These are phyloP conservation scores for Cyberlindnera sargentensis DNA, from an alignment of 805 yeast species.

Conservation along the genomic window DNA sequence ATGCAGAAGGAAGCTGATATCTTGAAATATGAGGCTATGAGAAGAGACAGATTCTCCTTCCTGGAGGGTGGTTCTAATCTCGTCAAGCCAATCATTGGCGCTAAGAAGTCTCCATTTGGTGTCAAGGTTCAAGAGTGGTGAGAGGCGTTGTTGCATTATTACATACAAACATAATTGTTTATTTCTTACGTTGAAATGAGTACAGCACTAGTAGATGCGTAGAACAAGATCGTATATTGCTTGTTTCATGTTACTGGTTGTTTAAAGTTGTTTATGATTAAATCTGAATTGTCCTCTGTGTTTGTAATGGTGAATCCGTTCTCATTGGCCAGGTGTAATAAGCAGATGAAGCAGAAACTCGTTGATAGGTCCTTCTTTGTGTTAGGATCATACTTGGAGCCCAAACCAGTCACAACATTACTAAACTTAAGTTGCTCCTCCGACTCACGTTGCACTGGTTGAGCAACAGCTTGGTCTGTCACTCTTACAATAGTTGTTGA, in stretches of 20 bases:
- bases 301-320: conserved; percentile 58
- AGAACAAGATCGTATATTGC: not conserved
- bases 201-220: too few species aligned
- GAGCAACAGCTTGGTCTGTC: too few species aligned
- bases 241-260: not conserved
- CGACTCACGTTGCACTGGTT: not conserved
- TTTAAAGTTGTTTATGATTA: conserved; percentile 9
- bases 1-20: conserved; percentile 82
- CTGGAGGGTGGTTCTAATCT: conserved; percentile 81
- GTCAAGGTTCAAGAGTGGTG: conserved; percentile 68
- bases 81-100: conserved; percentile 56
- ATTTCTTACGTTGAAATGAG: not conserved
- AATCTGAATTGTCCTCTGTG: conserved; percentile 22
- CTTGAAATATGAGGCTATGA: conserved; percentile 60
- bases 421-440: conserved; percentile 29
- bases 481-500: not conserved
- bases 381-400: conserved; percentile 44
- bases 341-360: conserved; percentile 77
- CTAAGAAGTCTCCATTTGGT: conserved; percentile 63
- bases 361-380: conserved; percentile 67
- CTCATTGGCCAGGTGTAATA: conserved; percentile 82
- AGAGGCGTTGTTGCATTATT: not conserved
- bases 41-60: conserved; percentile 82
- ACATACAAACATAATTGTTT: not conserved
- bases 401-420: conserved; percentile 43